phyloP scores from a whole-genome alignment of 768 basidiomycete genomes.

The Hortiboletus campestris region DNA sequence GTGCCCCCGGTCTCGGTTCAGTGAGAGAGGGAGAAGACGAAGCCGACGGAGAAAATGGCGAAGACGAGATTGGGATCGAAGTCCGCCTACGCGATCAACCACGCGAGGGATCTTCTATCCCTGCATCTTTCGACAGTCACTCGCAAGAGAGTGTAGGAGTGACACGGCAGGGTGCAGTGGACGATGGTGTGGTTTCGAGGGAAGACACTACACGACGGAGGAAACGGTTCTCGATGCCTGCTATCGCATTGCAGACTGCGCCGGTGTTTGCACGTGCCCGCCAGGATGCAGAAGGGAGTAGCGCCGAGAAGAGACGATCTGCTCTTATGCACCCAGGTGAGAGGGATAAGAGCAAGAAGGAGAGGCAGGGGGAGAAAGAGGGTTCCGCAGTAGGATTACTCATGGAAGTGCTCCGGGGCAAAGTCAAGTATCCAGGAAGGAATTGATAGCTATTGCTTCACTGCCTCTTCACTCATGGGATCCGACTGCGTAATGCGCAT shows the following conservation, averaged over 20 bases:
- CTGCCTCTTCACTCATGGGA: too few species aligned
- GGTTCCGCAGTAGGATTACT: constrained; percentile 30
- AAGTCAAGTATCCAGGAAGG: constrained; percentile 21
- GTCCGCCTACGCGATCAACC: neutral
- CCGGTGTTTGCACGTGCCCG: constrained; percentile 61
- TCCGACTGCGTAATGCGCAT: neutral
- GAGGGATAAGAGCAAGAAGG: constrained; percentile 20
- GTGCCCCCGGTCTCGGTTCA: constrained; percentile 23
- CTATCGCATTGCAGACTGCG: constrained; percentile 72
- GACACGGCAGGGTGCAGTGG: neutral
- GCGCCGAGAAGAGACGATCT: constrained; percentile 44
- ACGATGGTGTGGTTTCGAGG: constrained; percentile 26
- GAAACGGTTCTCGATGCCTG: constrained; percentile 75
- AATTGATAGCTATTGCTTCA: neutral
- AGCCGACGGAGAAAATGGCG: neutral
- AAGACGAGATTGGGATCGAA: neutral
- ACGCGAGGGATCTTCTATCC: neutral
- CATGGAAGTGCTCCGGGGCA: constrained; percentile 32
- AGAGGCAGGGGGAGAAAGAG: constrained; percentile 21
- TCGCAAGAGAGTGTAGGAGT: constrained; percentile 5
- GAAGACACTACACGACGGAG: constrained; percentile 63
- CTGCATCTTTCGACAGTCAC: neutral
- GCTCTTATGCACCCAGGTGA: constrained; percentile 55
- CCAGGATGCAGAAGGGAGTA: constrained; percentile 16
- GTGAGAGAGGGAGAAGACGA: constrained; percentile 22